Evolutionary conservation across 768 basidiomycete genomes (phyloP), one percentile per base, ranked within the genome.

Genomic region (Floccularia luteovirens): DNA sequence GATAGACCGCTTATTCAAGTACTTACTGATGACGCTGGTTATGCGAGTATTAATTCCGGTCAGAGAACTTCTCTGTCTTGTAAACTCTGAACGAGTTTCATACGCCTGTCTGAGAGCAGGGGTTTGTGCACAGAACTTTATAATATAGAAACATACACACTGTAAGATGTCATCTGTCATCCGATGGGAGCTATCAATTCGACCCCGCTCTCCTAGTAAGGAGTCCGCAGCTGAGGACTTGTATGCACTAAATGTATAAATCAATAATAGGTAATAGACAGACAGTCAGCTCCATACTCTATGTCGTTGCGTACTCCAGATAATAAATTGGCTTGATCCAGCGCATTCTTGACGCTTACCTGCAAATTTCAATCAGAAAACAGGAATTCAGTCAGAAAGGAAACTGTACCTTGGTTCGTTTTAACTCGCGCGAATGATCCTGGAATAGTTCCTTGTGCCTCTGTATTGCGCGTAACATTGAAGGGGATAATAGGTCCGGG

Each of bases 221-320:
- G 88, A 77, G 48, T 98, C 96, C 1, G 88, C 80, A 11, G 85
- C 75, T 13, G 88, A 84, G 4, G 90, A 86, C 59, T 92, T 92
- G 63, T 93, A 93, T 27, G 91, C 86, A 46, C 92, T 96, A 36
- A 34, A 17, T 17, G 20, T 17, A 3, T 24, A 27, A 22, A 32
- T 12, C 14, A 13, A 13, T 16, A 20, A 14, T 17, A 27, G 17
- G 30, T 42, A 28, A 22, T 43, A 13, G 43, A 30, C 22, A 8
- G 8, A 8, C 8, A 11, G 8, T 11, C 10, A 10, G 8, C 19
- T 10, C 10, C 37, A 8, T 50, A 94, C 93, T 91, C 90, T 48
- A 98, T 98, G 51, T 99, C 96, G 49, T 93, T 91, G 47, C 93
- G 75, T 3, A 98, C 93, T 5, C 90, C 90, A 32, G 75, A 81